Percentiles rank a stretch among this genome's conserved stretches.
phyloP scores from a whole-genome alignment of 2,329 filamentous ascomycete genomes.

The Fusarium multiceps region DNA sequence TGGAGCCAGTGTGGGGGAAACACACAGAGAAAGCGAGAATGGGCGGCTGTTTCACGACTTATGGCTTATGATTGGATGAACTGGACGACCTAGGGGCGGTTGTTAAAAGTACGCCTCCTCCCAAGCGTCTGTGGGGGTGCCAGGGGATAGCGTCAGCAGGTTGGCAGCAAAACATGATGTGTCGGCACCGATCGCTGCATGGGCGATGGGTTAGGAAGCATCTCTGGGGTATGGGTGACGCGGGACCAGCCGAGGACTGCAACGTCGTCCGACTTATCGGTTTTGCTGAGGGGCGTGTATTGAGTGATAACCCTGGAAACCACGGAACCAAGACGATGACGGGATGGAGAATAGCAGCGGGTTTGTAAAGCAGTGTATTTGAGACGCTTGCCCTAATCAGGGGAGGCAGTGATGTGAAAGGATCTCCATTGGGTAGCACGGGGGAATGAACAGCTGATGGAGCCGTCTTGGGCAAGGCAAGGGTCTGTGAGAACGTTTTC shows the following conservation, averaged over 20 bases:
- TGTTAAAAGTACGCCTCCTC: conserved; percentile 60
- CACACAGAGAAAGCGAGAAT: conserved; percentile 20
- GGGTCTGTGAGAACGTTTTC: conserved; percentile 35
- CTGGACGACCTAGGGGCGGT: conserved; percentile 49
- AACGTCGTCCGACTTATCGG: conserved; percentile 32
- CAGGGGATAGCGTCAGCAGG: conserved; percentile 39
- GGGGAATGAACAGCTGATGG: conserved; percentile 27
- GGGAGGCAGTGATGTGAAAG: conserved; percentile 44
- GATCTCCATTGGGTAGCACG: conserved; percentile 49
- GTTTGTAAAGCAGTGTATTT: conserved; percentile 39
- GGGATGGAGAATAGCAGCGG: conserved; percentile 32
- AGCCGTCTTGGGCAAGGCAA: conserved; percentile 39
- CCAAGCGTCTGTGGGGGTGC: conserved; percentile 44
- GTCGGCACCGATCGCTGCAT: conserved; percentile 41
- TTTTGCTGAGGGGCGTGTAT: conserved; percentile 38
- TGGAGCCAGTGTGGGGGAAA: conserved; percentile 43
- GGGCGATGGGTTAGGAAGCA: conserved; percentile 28
- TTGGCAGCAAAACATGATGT: conserved; percentile 40
- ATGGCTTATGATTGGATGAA: conserved; percentile 67
- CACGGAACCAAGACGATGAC: conserved; percentile 32
- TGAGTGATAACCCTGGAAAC: conserved; percentile 34
- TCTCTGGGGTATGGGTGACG: conserved; percentile 37
- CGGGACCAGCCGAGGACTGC: conserved; percentile 45
- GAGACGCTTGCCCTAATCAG: conserved; percentile 50
- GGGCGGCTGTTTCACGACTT: conserved; percentile 58